Conservation (phyloP, 2,329 filamentous ascomycete species). For the Penicillium sp. region DNA sequence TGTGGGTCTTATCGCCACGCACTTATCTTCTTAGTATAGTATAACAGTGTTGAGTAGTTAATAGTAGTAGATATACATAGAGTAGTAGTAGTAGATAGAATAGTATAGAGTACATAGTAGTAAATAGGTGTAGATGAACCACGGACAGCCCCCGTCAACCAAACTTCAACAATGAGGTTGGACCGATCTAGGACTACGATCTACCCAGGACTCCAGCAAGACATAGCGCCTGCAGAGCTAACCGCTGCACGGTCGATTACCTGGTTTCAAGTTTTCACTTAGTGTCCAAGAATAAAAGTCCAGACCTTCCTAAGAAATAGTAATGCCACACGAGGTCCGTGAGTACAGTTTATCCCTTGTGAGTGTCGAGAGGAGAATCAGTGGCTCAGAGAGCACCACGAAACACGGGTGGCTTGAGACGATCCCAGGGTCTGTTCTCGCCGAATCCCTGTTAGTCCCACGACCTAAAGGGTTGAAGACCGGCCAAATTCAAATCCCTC, state of each 20-base stretch:
- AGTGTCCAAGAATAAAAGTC: neutral
- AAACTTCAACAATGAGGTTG: conserved; percentile 11
- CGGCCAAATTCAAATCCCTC: conserved; percentile 3
- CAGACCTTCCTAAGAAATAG: neutral
- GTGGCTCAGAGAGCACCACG: conserved; percentile 24
- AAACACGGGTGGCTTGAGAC: conserved; percentile 24
- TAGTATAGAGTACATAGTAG: too few species aligned
- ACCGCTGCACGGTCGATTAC: conserved; percentile 14
- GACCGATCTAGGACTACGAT: conserved; percentile 8
- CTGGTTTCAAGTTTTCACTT: conserved; percentile 1
- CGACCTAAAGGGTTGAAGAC: conserved; percentile 16
- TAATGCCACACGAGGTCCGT: conserved; percentile 3
- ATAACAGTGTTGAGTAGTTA: too few species aligned
- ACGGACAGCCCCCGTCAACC: too few species aligned
- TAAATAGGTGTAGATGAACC: too few species aligned
- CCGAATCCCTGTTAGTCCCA: conserved; percentile 16
- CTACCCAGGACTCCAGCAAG: conserved; percentile 9
- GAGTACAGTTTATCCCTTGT: too few species aligned
- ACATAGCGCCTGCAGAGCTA: conserved; percentile 10
- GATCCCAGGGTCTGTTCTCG: conserved; percentile 25
- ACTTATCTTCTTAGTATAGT: too few species aligned
- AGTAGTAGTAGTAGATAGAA: too few species aligned
- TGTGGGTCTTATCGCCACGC: conserved; percentile 15
- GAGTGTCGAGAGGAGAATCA: conserved; percentile 8
- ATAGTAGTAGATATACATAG: too few species aligned